Conservation (phyloP, 2,329 filamentous ascomycete genomes). For the Arthrobotrys pseudoclavata region DNA sequence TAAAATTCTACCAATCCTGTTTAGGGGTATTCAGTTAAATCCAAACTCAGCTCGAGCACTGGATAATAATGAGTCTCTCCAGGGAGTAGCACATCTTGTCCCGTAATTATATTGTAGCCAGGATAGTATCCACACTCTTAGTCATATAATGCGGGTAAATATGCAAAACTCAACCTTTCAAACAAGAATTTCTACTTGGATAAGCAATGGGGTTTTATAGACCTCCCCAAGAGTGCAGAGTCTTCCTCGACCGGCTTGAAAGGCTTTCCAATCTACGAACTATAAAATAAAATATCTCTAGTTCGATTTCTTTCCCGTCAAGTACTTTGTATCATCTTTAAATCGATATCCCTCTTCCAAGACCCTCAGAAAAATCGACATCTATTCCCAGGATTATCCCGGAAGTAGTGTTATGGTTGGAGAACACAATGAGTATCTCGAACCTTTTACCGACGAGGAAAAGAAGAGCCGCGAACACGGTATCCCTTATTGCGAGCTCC, state of each 20-base stretch:
- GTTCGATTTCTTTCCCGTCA: not conserved
- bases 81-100: not conserved
- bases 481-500: not conserved
- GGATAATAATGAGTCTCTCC: not conserved
- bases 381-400: not conserved
- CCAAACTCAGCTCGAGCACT: not conserved
- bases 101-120: not conserved
- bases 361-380: not conserved
- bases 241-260: not conserved
- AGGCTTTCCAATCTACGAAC: not conserved
- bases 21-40: not conserved
- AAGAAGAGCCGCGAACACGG: not conserved
- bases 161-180: not conserved
- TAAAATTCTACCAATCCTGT: not conserved
- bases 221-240: not conserved
- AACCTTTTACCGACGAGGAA: not conserved
- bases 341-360: not conserved
- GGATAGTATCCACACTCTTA: no score
- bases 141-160: not conserved
- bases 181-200: not conserved
- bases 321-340: not conserved
- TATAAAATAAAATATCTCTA: not conserved
- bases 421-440: no score
- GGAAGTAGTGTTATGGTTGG: not conserved
- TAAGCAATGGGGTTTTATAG: not conserved